Base-by-base conservation (phyloP, 2,329 filamentous ascomycete species). In the Chrysoporthe puriensis region DNA sequence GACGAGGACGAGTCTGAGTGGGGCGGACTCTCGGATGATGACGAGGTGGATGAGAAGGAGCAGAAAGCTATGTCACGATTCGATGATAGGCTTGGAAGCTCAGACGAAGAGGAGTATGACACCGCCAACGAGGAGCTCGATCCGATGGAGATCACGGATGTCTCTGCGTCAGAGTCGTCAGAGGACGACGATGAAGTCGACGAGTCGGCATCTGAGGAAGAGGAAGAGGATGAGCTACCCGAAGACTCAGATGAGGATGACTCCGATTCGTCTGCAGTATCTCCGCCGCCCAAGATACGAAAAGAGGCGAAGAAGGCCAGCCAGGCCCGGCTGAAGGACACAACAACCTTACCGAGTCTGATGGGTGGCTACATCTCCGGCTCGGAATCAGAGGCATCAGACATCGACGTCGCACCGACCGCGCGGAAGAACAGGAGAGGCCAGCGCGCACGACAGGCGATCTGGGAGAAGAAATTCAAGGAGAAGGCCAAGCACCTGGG, bases 391-490 rank as follows among this genome's bases (percentile, higher is more conserved):
- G 68, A 69, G 14, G 86, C 86, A 7, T 91, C 90, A 0, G 90
- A 91, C 70, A 81, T 92, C 32, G 91, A 93, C 63, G 77, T 84
- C 1, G 86, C 85, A 6, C 82, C 82, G 4, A 77, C 82, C 0
- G 79, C 83, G 0, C 87, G 88, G 73, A 94, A 94, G 79, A 94
- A 95, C 73, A 85, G 91, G 32, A 84, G 88, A 59, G 92, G 92
- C 3, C 92, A 96, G 79, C 86, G 89, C 56, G 91, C 90, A n/a
- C 87, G 92, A 9, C 91, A 92, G 75, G 87, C 89, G 34, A 91
- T 96, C 68, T 91, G 89, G 82, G 92, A 95, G 80, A 90, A 92
- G 80, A 95, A 94, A 75, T 95, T 85, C 76, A 91, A 91, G 62
- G 82, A 84, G 16, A 84, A 86, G 70, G 93, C 92, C 1, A 91